A percentile compares a stretch with the other conserved stretches of the same genome.
These are phyloP conservation scores for Vairimorpha apis DNA, from an alignment of 371 early-diverging fungal species.

Conservation along the genomic window DNA sequence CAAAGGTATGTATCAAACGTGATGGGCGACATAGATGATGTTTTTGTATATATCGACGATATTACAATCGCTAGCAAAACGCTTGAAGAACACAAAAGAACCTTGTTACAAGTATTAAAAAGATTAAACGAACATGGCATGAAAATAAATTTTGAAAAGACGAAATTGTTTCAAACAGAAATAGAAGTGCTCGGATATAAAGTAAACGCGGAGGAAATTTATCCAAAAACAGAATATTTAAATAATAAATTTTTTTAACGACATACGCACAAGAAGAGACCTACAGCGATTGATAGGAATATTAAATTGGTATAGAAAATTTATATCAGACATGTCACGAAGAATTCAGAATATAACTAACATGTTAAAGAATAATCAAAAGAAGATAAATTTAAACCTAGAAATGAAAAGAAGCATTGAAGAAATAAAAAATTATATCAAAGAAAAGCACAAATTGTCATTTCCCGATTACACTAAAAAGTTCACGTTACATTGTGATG, in stretches of 20 bases:
- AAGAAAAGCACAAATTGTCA: too few relatives aligned
- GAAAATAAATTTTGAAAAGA: slow-evolving; percentile 62
- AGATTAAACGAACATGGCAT: slow-evolving; percentile 54
- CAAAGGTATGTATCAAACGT: slow-evolving; percentile 3
- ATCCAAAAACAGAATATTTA: slow-evolving; percentile 1
- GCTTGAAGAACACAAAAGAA: slow-evolving; percentile 58
- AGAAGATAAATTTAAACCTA: not conserved
- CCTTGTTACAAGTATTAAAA: slow-evolving; percentile 58
- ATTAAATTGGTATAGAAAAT: slow-evolving; percentile 17
- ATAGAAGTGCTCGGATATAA: slow-evolving; percentile 62
- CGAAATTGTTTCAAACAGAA: slow-evolving; percentile 50
- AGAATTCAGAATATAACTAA: not conserved
- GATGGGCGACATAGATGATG: slow-evolving; percentile 9
- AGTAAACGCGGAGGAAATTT: slow-evolving; percentile 37
- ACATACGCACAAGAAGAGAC: not conserved
- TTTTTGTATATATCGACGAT: slow-evolving; percentile 64
- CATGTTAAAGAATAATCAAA: not conserved
- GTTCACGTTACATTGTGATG: not conserved
- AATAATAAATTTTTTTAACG: not conserved
- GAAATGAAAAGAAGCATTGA: not conserved
- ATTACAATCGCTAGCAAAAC: slow-evolving; percentile 61
- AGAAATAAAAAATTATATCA: not conserved
- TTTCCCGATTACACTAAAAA: not conserved
- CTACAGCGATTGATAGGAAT: not conserved
- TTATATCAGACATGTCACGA: slow-evolving; percentile 33